Conservation (phyloP, 345 rosid genomes). For the Rubroshorea leprosula region DNA sequence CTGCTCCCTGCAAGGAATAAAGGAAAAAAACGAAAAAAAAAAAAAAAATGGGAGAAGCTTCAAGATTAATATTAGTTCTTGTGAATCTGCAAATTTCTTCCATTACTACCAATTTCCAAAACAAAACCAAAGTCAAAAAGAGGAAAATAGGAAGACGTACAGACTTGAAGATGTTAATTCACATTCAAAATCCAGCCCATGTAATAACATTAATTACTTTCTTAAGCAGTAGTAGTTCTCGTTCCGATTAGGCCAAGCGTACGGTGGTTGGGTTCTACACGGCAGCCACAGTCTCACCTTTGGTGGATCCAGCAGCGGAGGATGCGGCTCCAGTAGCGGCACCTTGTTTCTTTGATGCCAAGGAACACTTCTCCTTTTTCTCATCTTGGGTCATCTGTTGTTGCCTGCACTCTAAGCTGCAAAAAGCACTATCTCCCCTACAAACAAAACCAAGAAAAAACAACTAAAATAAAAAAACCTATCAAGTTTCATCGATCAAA, state of each 20-base stretch:
- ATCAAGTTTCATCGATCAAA: too few species aligned
- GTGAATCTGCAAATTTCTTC: slow-evolving; percentile 11
- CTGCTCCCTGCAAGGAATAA: too few species aligned
- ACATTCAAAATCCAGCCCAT: slow-evolving; percentile 1
- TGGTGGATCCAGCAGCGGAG: slow-evolving; percentile 30
- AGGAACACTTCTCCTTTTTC: slow-evolving; percentile 53
- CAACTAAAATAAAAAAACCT: too few species aligned
- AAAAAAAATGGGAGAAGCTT: too few species aligned
- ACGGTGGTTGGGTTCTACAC: not conserved
- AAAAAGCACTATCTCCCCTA: slow-evolving; percentile 89
- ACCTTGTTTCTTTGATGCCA: slow-evolving; percentile 39
- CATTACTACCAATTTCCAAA: too few species aligned
- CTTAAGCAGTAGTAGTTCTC: not conserved
- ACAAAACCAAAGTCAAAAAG: not conserved
- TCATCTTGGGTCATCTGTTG: slow-evolving; percentile 79
- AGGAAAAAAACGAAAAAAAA: too few species aligned
- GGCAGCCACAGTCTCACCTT: slow-evolving; percentile 48
- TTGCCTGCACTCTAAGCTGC: slow-evolving; percentile 86
- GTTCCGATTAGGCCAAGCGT: not conserved
- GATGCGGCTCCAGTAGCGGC: too few species aligned
- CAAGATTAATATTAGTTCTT: too few species aligned
- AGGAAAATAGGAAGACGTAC: too few species aligned
- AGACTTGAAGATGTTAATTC: slow-evolving; percentile 15
- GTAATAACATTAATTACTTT: too few species aligned
- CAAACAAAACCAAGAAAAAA: too few species aligned